Evolutionary conservation across 305 asterid species (phyloP).

Genomic region (Vinca major): DNA sequence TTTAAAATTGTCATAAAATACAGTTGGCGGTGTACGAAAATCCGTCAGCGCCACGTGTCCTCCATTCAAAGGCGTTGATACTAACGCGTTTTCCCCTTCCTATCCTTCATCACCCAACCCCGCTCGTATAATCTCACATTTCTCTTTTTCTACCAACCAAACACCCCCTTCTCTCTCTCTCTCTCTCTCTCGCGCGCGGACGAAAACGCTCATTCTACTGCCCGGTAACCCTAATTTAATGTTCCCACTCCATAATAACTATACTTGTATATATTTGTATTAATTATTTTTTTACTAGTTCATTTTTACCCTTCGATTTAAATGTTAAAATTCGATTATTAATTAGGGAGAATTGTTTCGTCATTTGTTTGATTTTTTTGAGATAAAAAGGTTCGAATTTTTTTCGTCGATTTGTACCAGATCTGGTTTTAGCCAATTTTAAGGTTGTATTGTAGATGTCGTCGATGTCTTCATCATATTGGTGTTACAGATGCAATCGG

Average conservation of each 20-base stretch:
- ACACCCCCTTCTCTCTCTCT: constrained; percentile 5
- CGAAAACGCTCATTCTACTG: not conserved
- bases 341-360: not conserved
- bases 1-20: too few species aligned
- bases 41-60: constrained; percentile 24
- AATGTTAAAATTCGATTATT: not conserved
- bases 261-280: not conserved
- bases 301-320: not conserved
- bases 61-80: constrained; percentile 20
- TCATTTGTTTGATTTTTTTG: not conserved
- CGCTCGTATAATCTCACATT: constrained; percentile 6
- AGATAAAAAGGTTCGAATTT: constrained; percentile 7
- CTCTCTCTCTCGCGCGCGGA: not conserved
- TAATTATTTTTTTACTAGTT: not conserved
- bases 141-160: constrained; percentile 1
- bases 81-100: constrained; percentile 7
- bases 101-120: constrained; percentile 12
- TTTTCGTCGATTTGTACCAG: constrained; percentile 6
- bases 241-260: not conserved
- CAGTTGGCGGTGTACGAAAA: not conserved
- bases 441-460: constrained; percentile 8
- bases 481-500: constrained; percentile 89
- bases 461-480: constrained; percentile 66
- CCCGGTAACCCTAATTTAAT: not conserved
- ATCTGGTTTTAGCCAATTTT: constrained; percentile 11